Conservation (phyloP, 352 stramenopile species). For the Pythium insidiosum region DNA sequence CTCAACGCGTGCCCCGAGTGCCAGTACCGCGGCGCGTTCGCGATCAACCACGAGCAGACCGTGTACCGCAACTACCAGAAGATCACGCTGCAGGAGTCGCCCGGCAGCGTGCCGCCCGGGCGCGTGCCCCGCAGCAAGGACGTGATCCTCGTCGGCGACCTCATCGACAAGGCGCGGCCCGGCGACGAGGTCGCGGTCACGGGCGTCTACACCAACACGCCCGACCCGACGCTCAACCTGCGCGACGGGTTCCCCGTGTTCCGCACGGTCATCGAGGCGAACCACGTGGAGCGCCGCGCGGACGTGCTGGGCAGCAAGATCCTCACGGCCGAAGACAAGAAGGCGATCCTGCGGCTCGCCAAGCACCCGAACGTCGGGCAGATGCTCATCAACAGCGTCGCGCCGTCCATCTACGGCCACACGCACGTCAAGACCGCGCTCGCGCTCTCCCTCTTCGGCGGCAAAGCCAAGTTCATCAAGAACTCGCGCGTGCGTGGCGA, state of each 20-base stretch:
- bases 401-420: constrained; percentile 98
- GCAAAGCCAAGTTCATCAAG: constrained; percentile 92
- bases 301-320: constrained; percentile 84
- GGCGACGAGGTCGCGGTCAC: constrained; percentile 99
- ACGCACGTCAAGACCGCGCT: constrained; percentile 96
- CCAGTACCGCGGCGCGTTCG: constrained; percentile 87
- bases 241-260: constrained; percentile 94
- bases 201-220: constrained; percentile 96
- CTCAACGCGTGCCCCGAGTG: constrained; percentile 90
- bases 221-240: constrained; percentile 89
- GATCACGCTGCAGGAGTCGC: constrained; percentile 96
- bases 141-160: constrained; percentile 94
- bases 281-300: constrained; percentile 94
- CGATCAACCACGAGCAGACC: constrained; percentile 92
- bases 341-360: constrained; percentile 82
- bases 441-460: constrained; percentile 94
- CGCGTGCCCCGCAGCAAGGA: constrained; percentile 97
- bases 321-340: constrained; percentile 95
- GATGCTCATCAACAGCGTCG: constrained; percentile 83
- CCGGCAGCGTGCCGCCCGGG: constrained; percentile 93
- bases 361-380: constrained; percentile 81
- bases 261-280: constrained; percentile 96
- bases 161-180: constrained; percentile 95
- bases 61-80: constrained; percentile 99
- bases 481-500: constrained; percentile 96